phyloP scores from a whole-genome alignment of 169 alveolate species.

The Babesia ovata region DNA sequence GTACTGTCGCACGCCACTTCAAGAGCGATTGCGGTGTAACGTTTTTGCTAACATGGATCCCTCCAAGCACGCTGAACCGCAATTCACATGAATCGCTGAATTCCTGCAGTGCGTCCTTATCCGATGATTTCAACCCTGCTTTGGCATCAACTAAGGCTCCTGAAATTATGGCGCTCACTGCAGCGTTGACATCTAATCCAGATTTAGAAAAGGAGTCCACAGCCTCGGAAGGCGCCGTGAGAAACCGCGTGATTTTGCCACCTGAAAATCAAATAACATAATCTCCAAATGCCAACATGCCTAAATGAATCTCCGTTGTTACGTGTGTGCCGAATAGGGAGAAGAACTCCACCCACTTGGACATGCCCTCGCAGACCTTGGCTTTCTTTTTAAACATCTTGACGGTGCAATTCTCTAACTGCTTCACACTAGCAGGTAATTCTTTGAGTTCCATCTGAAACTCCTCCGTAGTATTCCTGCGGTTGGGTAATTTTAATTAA shows the following conservation, averaged over 20 bases:
- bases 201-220: slow-evolving; percentile 39
- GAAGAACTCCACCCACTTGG: slow-evolving; percentile 65
- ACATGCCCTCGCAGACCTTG: slow-evolving; percentile 37
- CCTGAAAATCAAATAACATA: slow-evolving; percentile 10
- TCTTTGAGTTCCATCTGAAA: slow-evolving; percentile 27
- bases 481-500: not conserved
- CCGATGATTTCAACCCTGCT: slow-evolving; percentile 15
- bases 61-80: slow-evolving; percentile 64
- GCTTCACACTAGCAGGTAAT: slow-evolving; percentile 28
- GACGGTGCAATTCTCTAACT: slow-evolving; percentile 42
- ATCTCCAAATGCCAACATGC: not conserved
- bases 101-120: slow-evolving; percentile 34
- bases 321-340: slow-evolving; percentile 64
- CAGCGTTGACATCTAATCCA: slow-evolving; percentile 55
- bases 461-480: slow-evolving; percentile 60
- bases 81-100: slow-evolving; percentile 39
- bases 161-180: slow-evolving; percentile 44
- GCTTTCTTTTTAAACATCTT: slow-evolving; percentile 37
- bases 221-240: slow-evolving; percentile 46
- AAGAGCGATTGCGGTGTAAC: slow-evolving; percentile 44
- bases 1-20: slow-evolving; percentile 67
- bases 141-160: slow-evolving; percentile 25
- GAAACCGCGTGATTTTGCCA: slow-evolving; percentile 54
- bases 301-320: slow-evolving; percentile 54
- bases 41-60: slow-evolving; percentile 61